Evolutionary conservation across 2,329 filamentous ascomycete species (phyloP).

Genomic region (Nigrospora osmanthi): DNA sequence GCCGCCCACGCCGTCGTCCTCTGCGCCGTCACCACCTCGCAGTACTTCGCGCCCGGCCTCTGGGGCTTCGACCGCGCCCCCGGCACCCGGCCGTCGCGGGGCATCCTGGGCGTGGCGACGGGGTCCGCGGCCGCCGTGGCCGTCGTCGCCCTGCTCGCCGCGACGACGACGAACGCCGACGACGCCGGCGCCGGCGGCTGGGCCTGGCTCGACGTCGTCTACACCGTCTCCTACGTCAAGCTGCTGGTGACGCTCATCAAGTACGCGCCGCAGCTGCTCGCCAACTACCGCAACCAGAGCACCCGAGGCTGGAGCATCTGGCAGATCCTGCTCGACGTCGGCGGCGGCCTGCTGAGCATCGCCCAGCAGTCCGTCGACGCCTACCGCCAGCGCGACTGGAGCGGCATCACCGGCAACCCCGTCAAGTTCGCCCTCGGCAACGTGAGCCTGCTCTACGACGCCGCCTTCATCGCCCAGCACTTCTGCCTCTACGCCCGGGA

Average conservation of each 20-base stretch:
- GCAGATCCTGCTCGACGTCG: conserved; percentile 77
- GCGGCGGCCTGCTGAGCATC: conserved; percentile 74
- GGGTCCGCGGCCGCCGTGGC: conserved; percentile 54
- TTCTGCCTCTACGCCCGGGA: conserved; percentile 61
- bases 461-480: conserved; percentile 83
- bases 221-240: conserved; percentile 80
- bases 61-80: conserved; percentile 66
- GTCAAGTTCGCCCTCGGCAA: conserved; percentile 85
- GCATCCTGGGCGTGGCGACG: conserved; percentile 61
- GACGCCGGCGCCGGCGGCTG: conserved; percentile 28
- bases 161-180: neutral
- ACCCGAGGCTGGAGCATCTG: conserved; percentile 83
- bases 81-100: conserved; percentile 47
- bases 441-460: conserved; percentile 77
- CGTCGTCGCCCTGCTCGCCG: conserved; percentile 35
- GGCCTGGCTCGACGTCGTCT: conserved; percentile 57
- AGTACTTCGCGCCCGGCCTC: conserved; percentile 60
- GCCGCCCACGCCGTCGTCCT: conserved; percentile 72
- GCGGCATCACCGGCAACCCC: conserved; percentile 82
- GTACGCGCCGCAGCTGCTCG: conserved; percentile 78
- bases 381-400: conserved; percentile 79
- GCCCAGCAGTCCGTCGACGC: conserved; percentile 79
- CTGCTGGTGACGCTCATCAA: conserved; percentile 83
- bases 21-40: conserved; percentile 65
- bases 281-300: conserved; percentile 78